Evolutionary conservation across 2,329 filamentous ascomycete genomes (phyloP).

Genomic region (Xylariaceae sp.): DNA sequence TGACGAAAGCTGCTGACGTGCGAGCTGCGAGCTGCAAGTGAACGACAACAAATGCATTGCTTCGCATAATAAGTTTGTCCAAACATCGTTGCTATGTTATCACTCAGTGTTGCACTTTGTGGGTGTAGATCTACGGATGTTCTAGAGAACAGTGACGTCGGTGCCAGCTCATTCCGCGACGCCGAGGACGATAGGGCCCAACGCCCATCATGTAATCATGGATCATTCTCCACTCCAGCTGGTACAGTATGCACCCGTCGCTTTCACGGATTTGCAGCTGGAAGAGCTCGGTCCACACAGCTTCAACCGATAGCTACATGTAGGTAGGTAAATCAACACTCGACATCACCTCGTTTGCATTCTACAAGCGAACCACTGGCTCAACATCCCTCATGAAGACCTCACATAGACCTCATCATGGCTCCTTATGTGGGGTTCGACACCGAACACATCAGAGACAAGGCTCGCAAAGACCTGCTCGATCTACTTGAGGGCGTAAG

Average conservation of each 20-base stretch:
- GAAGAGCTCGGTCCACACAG: too few relatives aligned
- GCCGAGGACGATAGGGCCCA: constrained; percentile 6
- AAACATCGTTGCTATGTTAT: too few relatives aligned
- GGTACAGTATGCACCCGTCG: too few relatives aligned
- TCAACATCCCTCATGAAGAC: constrained; percentile 45
- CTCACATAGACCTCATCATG: constrained; percentile 61
- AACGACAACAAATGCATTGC: too few relatives aligned
- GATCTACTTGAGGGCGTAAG: constrained; percentile 92
- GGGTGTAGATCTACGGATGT: too few relatives aligned
- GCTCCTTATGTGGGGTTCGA: constrained; percentile 70
- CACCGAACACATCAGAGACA: constrained; percentile 72
- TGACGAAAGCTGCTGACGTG: too few relatives aligned
- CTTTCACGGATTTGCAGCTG: too few relatives aligned
- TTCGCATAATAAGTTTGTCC: too few relatives aligned
- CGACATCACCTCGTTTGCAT: not conserved
- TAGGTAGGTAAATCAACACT: not conserved
- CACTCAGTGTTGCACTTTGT: too few relatives aligned
- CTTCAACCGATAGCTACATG: not conserved
- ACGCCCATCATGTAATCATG: not conserved
- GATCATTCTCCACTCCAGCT: too few relatives aligned
- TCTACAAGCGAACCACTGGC: constrained; percentile 8
- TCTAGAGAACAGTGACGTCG: constrained; percentile 11
- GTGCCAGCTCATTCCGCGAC: constrained; percentile 1
- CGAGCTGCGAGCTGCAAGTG: too few relatives aligned
- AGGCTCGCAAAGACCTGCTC: constrained; percentile 84